phyloP scores from a whole-genome alignment of 768 basidiomycete species.

The Phylloporus sp. region DNA sequence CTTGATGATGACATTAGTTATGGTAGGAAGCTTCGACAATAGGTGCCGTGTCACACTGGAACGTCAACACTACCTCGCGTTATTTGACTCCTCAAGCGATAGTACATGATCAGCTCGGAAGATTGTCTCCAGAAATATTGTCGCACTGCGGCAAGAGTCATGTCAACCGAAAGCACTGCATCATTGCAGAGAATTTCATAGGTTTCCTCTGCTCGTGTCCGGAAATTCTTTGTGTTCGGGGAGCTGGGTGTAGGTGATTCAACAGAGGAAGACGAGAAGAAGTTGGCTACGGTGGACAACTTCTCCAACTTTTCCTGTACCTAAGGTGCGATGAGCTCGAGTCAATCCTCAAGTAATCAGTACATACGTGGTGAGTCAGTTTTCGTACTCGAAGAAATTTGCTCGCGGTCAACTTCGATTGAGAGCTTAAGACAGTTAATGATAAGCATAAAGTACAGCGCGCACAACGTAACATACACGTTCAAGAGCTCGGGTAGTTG shows the following conservation, averaged over 20 bases:
- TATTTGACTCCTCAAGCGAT: constrained; percentile 44
- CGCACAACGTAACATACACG: constrained; percentile 50
- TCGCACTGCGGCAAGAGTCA: constrained; percentile 87
- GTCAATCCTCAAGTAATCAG: neutral
- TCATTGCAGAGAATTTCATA: constrained; percentile 91
- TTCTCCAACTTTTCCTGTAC: constrained; percentile 81
- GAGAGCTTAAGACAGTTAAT: constrained; percentile 40
- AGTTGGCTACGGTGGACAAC: constrained; percentile 34
- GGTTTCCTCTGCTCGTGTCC: constrained; percentile 52
- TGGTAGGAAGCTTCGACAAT: neutral
- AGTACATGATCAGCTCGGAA: constrained; percentile 70
- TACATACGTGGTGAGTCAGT: constrained; percentile 70
- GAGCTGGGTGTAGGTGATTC: constrained; percentile 35
- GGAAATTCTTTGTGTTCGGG: constrained; percentile 20
- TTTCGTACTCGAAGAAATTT: constrained; percentile 83
- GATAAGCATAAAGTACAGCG: neutral
- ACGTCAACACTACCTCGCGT: constrained; percentile 3
- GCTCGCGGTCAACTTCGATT: constrained; percentile 85
- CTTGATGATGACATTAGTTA: neutral
- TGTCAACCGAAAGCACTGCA: constrained; percentile 71
- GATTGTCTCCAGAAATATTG: constrained; percentile 85
- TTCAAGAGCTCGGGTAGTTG: constrained; percentile 78
- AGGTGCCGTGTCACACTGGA: neutral
- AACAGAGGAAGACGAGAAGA: constrained; percentile 29
- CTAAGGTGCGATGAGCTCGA: constrained; percentile 33